Evolutionary conservation across 2,329 filamentous ascomycete species (phyloP).

Genomic region (Didymella pinodella): DNA sequence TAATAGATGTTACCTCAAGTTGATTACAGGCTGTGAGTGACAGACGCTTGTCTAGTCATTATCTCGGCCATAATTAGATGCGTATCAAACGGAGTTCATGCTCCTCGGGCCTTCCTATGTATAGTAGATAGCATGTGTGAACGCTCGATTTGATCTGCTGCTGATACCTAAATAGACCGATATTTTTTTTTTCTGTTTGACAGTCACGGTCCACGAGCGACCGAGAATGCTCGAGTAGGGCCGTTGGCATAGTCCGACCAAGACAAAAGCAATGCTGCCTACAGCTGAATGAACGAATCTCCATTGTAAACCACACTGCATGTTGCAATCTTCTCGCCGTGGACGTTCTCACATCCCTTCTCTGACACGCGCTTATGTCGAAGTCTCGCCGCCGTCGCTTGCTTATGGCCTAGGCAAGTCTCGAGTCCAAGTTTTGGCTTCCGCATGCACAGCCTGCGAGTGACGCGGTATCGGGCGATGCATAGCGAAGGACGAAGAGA

Average conservation of each 20-base stretch:
- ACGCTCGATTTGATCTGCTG: background rate
- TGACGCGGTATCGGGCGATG: constrained; percentile 1
- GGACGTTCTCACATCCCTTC: background rate
- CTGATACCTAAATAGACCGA: background rate
- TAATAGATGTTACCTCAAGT: background rate
- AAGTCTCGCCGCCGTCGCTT: no score
- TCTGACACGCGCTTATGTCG: no score
- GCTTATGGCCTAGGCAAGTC: background rate
- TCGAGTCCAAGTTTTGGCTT: background rate
- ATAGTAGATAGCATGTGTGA: background rate
- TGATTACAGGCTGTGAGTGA: background rate
- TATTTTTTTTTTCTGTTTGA: background rate
- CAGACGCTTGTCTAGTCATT: background rate
- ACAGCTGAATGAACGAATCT: background rate
- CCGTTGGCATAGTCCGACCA: background rate
- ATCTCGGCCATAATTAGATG: background rate
- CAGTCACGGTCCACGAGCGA: background rate
- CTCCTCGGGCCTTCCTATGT: background rate
- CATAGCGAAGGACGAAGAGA: constrained; percentile 11
- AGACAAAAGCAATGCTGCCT: background rate
- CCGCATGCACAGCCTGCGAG: background rate
- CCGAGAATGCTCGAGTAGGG: background rate
- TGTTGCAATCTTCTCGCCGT: background rate
- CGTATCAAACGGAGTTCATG: background rate
- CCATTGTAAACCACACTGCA: background rate